Percentiles rank a stretch among this genome's conserved stretches.
Conservation (phyloP, 2,329 filamentous ascomycete species). For the Alternaria postmessia region DNA sequence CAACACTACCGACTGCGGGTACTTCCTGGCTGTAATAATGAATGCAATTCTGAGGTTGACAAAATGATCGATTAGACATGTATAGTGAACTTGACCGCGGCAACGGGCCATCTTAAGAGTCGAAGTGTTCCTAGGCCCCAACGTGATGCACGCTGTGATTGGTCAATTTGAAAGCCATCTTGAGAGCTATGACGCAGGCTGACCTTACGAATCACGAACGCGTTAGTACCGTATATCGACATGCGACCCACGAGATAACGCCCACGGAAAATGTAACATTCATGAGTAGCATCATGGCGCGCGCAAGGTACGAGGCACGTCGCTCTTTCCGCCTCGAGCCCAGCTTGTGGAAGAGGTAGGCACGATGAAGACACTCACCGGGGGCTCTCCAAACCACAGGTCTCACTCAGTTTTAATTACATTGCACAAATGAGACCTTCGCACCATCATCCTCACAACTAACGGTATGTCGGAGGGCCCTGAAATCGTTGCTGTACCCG, state of each 20-base stretch:
- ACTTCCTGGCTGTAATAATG: no score
- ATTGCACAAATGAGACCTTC: neutral
- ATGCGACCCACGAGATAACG: neutral
- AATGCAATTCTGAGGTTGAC: neutral
- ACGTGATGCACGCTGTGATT: conserved; percentile 25
- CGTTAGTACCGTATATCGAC: neutral
- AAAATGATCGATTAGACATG: neutral
- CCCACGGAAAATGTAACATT: neutral
- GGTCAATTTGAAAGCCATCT: conserved; percentile 32
- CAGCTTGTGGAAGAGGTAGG: conserved; percentile 25
- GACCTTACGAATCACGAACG: neutral
- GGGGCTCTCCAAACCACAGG: neutral
- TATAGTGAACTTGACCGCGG: neutral
- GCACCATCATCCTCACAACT: neutral
- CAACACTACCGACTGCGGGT: neutral
- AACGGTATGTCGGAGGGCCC: conserved; percentile 23
- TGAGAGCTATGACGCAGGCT: conserved; percentile 21
- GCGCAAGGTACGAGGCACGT: conserved; percentile 7
- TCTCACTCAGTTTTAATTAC: conserved; percentile 2
- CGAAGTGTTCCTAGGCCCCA: neutral
- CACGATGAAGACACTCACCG: conserved; percentile 24
- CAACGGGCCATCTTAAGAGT: neutral
- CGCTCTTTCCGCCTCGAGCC: conserved; percentile 21
- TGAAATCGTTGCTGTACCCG: conserved; percentile 10
- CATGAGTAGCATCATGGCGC: neutral